These are phyloP conservation scores for Lachancea cidri DNA, from an alignment of 805 yeast species.

Conservation along the genomic window DNA sequence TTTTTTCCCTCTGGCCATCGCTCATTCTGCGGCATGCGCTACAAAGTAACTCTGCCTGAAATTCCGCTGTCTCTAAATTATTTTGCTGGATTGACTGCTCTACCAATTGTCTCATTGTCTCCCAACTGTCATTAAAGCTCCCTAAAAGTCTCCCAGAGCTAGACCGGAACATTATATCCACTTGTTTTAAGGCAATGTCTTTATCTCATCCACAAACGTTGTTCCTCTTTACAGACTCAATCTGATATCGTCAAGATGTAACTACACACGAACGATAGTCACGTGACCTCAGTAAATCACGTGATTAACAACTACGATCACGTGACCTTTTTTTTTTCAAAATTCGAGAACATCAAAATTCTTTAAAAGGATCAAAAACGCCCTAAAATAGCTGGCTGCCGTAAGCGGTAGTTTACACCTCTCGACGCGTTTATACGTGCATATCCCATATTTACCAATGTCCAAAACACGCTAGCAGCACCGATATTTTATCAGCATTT, in stretches of 20 bases:
- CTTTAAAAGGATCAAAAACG: no score
- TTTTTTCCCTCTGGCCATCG: constrained; percentile 32
- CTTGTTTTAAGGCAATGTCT: no score
- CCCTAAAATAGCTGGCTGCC: not conserved
- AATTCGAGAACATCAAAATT: no score
- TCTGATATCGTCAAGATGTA: no score
- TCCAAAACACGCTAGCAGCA: no score
- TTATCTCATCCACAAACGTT: no score
- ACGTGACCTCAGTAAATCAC: no score
- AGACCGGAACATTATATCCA: constrained; percentile 3
- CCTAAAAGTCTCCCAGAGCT: constrained; percentile 7
- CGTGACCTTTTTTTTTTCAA: no score
- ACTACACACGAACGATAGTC: no score
- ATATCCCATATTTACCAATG: not conserved
- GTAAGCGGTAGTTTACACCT: not conserved
- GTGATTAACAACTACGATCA: no score
- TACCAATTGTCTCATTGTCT: constrained; percentile 14
- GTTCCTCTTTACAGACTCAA: no score
- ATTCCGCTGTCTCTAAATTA: constrained; percentile 60
- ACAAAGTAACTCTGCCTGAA: constrained; percentile 75
- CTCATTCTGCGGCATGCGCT: constrained; percentile 35
- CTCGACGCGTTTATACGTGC: not conserved
- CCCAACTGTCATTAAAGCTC: constrained; percentile 3
- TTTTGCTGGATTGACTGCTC: constrained; percentile 24
- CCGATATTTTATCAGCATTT: no score